These are phyloP conservation scores for Puccinia coronata DNA, from an alignment of 1,284 basidiomycete genomes.

Conservation along the genomic window DNA sequence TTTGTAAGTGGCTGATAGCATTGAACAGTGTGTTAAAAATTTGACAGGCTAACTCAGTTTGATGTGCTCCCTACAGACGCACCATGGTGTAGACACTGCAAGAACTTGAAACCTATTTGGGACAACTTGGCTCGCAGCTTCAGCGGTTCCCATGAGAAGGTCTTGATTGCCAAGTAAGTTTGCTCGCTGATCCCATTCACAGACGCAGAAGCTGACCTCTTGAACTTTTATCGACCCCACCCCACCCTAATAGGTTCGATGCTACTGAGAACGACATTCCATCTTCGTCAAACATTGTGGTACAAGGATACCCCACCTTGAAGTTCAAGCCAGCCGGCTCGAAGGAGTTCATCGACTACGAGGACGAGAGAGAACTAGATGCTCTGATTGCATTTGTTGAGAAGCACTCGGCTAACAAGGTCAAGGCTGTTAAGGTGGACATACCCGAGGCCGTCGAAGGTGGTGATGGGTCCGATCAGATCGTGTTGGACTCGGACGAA, in stretches of 20 bases:
- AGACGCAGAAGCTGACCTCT: slow-evolving; percentile 44
- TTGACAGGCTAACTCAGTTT: not conserved
- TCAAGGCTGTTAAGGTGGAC: slow-evolving; percentile 42
- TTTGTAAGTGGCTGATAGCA: slow-evolving; percentile 48
- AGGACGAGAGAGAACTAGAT: slow-evolving; percentile 85
- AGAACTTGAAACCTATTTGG: slow-evolving; percentile 92
- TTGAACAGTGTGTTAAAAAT: not conserved
- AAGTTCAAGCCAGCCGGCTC: slow-evolving; percentile 93
- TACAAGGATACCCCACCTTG: slow-evolving; percentile 83
- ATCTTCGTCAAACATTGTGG: slow-evolving; percentile 73
- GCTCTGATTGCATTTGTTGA: slow-evolving; percentile 57
- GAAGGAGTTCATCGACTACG: slow-evolving; percentile 84
- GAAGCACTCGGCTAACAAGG: slow-evolving; percentile 28
- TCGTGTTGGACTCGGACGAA: slow-evolving; percentile 26
- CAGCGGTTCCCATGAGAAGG: slow-evolving; percentile 71
- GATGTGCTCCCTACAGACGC: slow-evolving; percentile 68
- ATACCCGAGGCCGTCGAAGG: slow-evolving; percentile 16
- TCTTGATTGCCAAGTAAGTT: slow-evolving; percentile 66
- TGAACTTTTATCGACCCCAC: slow-evolving; percentile 58
- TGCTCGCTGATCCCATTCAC: slow-evolving; percentile 39
- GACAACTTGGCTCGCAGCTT: slow-evolving; percentile 87
- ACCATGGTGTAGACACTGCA: slow-evolving; percentile 83
- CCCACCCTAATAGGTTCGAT: slow-evolving; percentile 72
- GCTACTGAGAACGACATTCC: slow-evolving; percentile 96
- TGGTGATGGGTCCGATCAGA: not conserved